Evolutionary conservation across 176 grass and related monocot species (phyloP), one percentile per base, ranked within the genome.

Genomic region (Luzula sylvatica): DNA sequence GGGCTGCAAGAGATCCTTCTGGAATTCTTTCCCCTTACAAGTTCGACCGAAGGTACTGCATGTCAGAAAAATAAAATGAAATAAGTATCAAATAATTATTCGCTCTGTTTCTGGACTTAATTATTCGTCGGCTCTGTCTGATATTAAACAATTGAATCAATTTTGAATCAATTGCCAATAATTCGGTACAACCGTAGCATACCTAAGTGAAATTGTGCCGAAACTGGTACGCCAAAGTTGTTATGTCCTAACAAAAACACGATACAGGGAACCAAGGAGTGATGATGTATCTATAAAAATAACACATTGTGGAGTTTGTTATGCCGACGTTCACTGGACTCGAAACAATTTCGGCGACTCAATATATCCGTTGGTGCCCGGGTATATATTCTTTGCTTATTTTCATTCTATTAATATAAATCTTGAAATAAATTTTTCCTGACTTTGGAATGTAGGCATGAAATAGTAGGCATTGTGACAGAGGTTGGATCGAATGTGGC

Each of bases 241-340:
- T 35, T 35, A 35, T 35, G 30, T 35, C 9, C 30, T 35, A 35
- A 35, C 30, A 35, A 35, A 35, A 35, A 35, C 9, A 35, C 9
- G 9, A 26, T 7, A 53, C 47, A 67, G 48, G 49, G 20, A 39
- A 46, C 53, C 80, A 20, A 19, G 38, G 6, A 67, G 38, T 24
- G 52, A 75, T 1, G 87, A 94, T 70, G 15, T 94, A 58, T 82
- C 82, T 3, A 17, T 94, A 56, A 79, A 65, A 40, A 94, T 94
- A 63, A 78, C 57, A 11, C 58, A 87, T 22, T 82, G 87, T 45
- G 87, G 87, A 54, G 71, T 94, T 50, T 94, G 87, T 55, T 76
- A 59, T 70, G 87, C 78, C 53, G 87, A 94, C 52, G 52, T 93
- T 56, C 0, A 11, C n/a, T 87, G 82, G 78, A 70, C 78, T 20